Base-by-base conservation (phyloP, 2,329 filamentous ascomycete species). In the Fusarium buxicola region DNA sequence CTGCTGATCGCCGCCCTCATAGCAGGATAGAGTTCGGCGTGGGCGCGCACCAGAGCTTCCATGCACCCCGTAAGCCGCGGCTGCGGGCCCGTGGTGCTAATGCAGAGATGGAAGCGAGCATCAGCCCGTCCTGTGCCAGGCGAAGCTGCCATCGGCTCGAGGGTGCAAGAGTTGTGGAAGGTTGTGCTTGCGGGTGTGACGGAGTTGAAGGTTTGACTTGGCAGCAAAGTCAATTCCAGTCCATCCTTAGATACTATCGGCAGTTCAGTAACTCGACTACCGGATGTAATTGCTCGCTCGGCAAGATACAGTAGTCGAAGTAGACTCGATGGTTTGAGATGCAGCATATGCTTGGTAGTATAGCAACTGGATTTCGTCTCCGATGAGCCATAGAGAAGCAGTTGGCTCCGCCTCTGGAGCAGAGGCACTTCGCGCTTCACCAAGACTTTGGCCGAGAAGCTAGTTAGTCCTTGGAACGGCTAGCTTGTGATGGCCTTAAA, bases 21-120 rank as follows among this genome's bases (percentile, higher is more conserved):
- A n/a, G n/a, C n/a, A n/a, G n/a, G 47, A 68, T 64, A 61, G 51
- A 69, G 56, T 68, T 69, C 55, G 40, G 39, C 54, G 55, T 56
- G 57, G 51, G 54, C 46, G 49, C 47, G 36, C 60, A 47, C 36
- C 53, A 48, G 53, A 52, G 58, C 47, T 30, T 53, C 38, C 52
- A 52, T 46, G 51, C 34, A 66, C 62, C 64, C 67, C 65, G 39
- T 63, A 70, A 55, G 61, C 51, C 57, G 55, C 55, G 31, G 47
- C 55, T 36, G 51, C 46, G 48, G 52, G 43, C 25, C 46, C 41
- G 31, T 18, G 51, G 43, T 61, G 44, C 63, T 63, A 58, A 66
- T 63, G 55, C 49, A 59, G 40, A 53, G 47, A 39, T 47, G 28
- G 54, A 39, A 47, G 38, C 32, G 34, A 39, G 27, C 31, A 27